These are phyloP conservation scores for Blastomyces silverae DNA, from an alignment of 2,329 filamentous ascomycete genomes.

Conservation along the genomic window DNA sequence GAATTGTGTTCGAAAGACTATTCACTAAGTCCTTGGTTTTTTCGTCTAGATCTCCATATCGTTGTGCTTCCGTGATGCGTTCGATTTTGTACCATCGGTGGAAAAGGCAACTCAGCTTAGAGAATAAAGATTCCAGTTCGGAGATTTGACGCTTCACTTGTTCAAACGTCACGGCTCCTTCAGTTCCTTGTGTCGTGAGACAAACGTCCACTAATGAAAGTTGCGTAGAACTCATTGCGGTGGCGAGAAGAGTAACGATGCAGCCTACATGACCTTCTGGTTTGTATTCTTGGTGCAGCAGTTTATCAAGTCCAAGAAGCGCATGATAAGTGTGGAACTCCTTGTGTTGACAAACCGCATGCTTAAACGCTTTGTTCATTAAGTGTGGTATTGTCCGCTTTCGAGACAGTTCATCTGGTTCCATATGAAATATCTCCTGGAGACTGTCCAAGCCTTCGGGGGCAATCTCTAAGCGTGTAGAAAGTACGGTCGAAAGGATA, in stretches of 20 bases:
- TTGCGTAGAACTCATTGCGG: neutral
- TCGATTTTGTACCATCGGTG: constrained; percentile 8
- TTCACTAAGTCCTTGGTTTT: constrained; percentile 3
- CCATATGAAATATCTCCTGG: neutral
- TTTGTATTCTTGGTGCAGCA: constrained; percentile 5
- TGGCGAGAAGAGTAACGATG: constrained; percentile 10
- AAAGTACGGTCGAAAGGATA: neutral
- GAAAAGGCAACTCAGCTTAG: constrained; percentile 5
- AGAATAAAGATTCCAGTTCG: neutral
- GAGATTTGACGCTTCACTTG: neutral
- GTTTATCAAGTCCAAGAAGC: neutral
- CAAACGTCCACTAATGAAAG: constrained; percentile 11
- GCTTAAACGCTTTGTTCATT: constrained; percentile 11
- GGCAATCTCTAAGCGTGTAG: neutral
- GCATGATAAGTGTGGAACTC: neutral
- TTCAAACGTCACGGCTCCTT: neutral
- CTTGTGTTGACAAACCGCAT: neutral
- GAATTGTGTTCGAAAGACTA: neutral
- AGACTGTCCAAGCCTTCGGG: neutral
- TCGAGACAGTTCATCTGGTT: neutral
- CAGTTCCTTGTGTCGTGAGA: neutral
- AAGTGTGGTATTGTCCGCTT: neutral
- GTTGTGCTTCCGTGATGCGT: neutral
- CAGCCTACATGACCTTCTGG: constrained; percentile 1
- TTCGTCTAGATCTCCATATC: neutral